Evolutionary conservation across 1,284 basidiomycete genomes (phyloP).

Genomic region (Sanghuangporus weigelae): DNA sequence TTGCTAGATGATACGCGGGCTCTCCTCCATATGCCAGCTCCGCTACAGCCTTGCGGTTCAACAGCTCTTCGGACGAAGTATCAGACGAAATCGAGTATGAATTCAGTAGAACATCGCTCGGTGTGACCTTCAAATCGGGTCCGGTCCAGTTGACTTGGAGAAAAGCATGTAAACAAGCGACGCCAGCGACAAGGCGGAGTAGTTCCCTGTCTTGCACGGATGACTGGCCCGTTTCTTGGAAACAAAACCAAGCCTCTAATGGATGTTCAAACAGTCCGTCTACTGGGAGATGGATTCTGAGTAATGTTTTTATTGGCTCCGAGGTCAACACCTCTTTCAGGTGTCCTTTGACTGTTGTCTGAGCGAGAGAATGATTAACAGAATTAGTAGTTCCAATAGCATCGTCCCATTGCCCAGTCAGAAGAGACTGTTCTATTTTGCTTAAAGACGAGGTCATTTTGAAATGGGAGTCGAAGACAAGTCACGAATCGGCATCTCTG

Average conservation of each 20-base stretch:
- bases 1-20: constrained; percentile 91
- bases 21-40: constrained; percentile 86
- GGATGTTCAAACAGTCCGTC: constrained; percentile 1
- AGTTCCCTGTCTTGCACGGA: constrained; percentile 39
- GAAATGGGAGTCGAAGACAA: not conserved
- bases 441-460: constrained; percentile 9
- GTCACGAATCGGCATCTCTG: not conserved
- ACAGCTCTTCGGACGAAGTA: constrained; percentile 32
- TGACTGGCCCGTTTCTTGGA: not conserved
- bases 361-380: constrained; percentile 1
- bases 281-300: constrained; percentile 5
- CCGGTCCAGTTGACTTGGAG: constrained; percentile 97
- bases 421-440: constrained; percentile 9
- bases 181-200: constrained; percentile 60
- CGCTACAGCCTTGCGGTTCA: constrained; percentile 68
- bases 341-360: constrained; percentile 11
- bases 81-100: constrained; percentile 25
- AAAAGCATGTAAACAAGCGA: constrained; percentile 85
- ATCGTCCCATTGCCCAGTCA: constrained; percentile 13
- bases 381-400: not conserved
- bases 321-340: constrained; percentile 15
- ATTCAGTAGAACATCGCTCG: constrained; percentile 45
- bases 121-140: constrained; percentile 70
- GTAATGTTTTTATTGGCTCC: not conserved
- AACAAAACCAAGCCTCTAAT: constrained; percentile 11